A percentile compares a stretch with the other conserved stretches of the same genome.
These are phyloP conservation scores for Physcomitrium patens DNA, from an alignment of 225 moss, liverwort and hornwort species.

Conservation along the genomic window DNA sequence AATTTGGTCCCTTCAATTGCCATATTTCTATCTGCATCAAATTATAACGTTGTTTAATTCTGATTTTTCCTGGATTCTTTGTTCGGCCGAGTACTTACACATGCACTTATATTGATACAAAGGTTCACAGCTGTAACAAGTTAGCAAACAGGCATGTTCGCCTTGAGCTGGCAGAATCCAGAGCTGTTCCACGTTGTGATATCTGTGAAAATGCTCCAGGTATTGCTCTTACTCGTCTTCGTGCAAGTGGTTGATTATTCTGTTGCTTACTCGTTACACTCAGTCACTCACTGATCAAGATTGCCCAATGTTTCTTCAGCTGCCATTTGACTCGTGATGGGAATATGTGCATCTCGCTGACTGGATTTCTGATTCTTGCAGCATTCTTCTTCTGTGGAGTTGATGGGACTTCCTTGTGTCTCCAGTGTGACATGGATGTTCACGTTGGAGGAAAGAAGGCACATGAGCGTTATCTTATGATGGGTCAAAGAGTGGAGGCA, in stretches of 20 bases:
- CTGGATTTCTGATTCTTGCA: slow-evolving; percentile 35
- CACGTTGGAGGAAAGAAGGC: slow-evolving; percentile 94
- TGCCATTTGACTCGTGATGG: neutral
- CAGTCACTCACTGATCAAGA: neutral
- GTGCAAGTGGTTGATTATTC: neutral
- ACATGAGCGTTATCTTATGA: slow-evolving; percentile 89
- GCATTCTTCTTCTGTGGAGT: slow-evolving; percentile 97
- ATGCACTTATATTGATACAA: slow-evolving; percentile 24
- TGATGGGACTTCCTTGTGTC: slow-evolving; percentile 94
- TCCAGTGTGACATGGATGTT: slow-evolving; percentile 98
- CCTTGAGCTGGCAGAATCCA: slow-evolving; percentile 82
- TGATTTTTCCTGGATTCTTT: neutral
- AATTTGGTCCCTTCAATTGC: slow-evolving; percentile 8
- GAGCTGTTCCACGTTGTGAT: slow-evolving; percentile 95
- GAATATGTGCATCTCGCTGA: neutral
- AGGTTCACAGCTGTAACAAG: slow-evolving; percentile 97
- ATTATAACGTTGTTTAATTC: neutral
- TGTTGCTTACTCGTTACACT: neutral
- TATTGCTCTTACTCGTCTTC: slow-evolving; percentile 25
- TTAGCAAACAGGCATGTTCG: slow-evolving; percentile 92
- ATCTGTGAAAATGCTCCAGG: slow-evolving; percentile 97
- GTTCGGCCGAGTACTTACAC: neutral
- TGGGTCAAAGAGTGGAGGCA: slow-evolving; percentile 96
- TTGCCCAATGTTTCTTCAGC: neutral
- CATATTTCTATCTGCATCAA: neutral